Evolutionary conservation across 768 basidiomycete species (phyloP).

Genomic region (Mycena vitilis): DNA sequence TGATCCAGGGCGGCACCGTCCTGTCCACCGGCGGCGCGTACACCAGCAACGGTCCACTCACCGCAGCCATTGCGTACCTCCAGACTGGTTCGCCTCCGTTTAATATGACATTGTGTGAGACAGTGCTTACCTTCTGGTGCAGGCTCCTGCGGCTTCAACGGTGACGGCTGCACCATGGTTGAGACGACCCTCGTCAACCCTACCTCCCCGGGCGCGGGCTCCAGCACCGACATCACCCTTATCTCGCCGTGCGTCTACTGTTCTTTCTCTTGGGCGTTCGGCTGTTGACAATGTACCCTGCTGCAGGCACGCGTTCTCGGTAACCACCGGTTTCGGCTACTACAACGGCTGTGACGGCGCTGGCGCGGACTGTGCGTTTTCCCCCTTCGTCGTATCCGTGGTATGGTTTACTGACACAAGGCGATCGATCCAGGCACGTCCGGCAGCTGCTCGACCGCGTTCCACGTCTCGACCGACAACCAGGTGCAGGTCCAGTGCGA

Average conservation of each 20-base stretch:
- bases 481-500: conserved; percentile 27
- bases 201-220: conserved; percentile 45
- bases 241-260: conserved; percentile 44
- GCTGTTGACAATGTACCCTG: no score
- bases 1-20: conserved; percentile 16
- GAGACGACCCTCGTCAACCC: conserved; percentile 50
- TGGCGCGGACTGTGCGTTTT: conserved; percentile 55
- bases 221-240: conserved; percentile 48
- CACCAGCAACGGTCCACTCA: conserved; percentile 22
- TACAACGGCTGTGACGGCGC: conserved; percentile 56
- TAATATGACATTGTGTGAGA: no score
- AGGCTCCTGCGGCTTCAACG: conserved; percentile 38
- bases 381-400: neutral
- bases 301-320: neutral
- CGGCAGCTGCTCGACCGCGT: conserved; percentile 22
- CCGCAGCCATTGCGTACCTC: conserved; percentile 30
- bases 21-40: conserved; percentile 23
- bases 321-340: conserved; percentile 40
- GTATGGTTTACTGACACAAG: neutral
- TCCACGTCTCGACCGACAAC: conserved; percentile 21
- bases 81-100: conserved; percentile 21
- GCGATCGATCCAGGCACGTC: conserved; percentile 5
- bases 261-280: no score
- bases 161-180: conserved; percentile 49
- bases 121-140: neutral